phyloP scores from a whole-genome alignment of 306 rosid genomes.

The Fragaria vesca region DNA sequence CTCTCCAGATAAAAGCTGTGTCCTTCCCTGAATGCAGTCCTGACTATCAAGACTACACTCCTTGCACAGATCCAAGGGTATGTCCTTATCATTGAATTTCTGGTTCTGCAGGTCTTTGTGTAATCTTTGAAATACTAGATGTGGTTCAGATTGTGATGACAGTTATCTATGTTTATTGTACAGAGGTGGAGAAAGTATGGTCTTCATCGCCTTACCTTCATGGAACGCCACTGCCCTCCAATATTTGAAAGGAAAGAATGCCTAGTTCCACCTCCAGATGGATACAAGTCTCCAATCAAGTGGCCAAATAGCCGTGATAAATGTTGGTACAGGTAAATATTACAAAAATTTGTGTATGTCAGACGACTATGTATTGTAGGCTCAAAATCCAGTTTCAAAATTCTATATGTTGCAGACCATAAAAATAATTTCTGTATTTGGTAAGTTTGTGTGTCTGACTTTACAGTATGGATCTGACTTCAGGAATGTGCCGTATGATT shows the following conservation, averaged over 20 bases:
- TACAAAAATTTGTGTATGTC: background rate
- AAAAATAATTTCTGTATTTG: background rate
- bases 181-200: constrained; percentile 97
- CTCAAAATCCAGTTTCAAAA: constrained; percentile 14
- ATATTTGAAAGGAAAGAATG: constrained; percentile 80
- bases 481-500: constrained; percentile 98
- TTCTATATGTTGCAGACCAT: background rate
- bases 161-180: constrained; percentile 32
- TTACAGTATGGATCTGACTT: constrained; percentile 20
- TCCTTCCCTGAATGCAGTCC: constrained; percentile 61
- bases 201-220: constrained; percentile 65
- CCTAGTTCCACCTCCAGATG: constrained; percentile 90
- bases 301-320: constrained; percentile 96
- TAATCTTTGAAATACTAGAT: background rate
- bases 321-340: constrained; percentile 92
- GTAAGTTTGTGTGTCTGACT: constrained; percentile 4
- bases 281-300: constrained; percentile 86
- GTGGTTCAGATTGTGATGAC: constrained; percentile 11
- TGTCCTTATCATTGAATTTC: constrained; percentile 15
- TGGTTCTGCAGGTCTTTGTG: constrained; percentile 8
- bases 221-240: constrained; percentile 98
- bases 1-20: constrained; percentile 53
- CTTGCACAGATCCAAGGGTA: constrained; percentile 99
- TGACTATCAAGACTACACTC: constrained; percentile 87
- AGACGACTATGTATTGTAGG: background rate